A percentile compares a stretch with the other conserved stretches of the same genome.
phyloP scores from a whole-genome alignment of 306 rosid genomes.

The Rosa rugosa region DNA sequence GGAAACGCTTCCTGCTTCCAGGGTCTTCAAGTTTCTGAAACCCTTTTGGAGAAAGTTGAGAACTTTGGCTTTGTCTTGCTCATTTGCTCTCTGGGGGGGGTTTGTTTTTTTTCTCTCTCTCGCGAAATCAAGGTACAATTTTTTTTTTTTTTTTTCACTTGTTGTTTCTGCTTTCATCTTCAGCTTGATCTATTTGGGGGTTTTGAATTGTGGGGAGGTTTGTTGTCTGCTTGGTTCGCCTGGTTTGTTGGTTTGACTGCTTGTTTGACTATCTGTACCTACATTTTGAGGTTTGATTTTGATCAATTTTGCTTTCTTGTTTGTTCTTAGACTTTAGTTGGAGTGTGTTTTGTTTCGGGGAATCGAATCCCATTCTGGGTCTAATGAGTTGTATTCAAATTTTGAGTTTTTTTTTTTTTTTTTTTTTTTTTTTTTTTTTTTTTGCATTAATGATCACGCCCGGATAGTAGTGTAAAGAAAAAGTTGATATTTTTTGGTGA shows the following conservation, averaged over 20 bases:
- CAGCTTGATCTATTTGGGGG: slow-evolving; percentile 27
- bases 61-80: slow-evolving; percentile 6
- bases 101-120: neutral
- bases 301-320: neutral
- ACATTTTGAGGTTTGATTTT: slow-evolving; percentile 6
- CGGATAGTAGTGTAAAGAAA: neutral
- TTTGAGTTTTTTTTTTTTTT: neutral
- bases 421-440: neutral
- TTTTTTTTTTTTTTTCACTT: neutral
- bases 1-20: slow-evolving; percentile 12
- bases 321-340: neutral
- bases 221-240: neutral
- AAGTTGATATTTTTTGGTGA: neutral
- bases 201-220: slow-evolving; percentile 12
- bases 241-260: neutral
- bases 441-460: neutral
- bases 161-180: slow-evolving; percentile 1
- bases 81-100: neutral
- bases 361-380: neutral
- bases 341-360: neutral
- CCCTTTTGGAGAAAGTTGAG: neutral
- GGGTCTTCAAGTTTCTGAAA: neutral
- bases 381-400: neutral
- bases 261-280: slow-evolving; percentile 22
- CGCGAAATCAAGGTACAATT: slow-evolving; percentile 22